phyloP scores from a whole-genome alignment of 306 rosid genomes.

The Glycine soja region DNA sequence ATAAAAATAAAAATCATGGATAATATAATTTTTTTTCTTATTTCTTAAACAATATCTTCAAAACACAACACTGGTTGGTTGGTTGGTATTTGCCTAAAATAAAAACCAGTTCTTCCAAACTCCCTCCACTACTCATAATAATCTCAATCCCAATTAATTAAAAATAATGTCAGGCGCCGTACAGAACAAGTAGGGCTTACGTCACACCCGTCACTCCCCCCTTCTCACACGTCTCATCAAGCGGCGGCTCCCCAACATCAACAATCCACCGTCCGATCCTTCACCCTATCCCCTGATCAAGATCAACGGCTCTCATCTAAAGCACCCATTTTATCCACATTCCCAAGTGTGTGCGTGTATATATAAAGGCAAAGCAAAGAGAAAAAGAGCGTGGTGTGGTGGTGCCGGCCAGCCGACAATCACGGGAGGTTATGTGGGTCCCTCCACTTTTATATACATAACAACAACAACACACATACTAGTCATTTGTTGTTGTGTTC shows the following conservation, averaged over 20 bases:
- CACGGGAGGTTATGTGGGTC: constrained; percentile 87
- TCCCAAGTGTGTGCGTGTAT: background rate
- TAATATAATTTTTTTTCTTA: too few relatives aligned
- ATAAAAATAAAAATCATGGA: too few relatives aligned
- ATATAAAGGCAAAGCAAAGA: background rate
- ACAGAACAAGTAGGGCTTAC: constrained; percentile 67
- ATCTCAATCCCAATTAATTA: constrained; percentile 33
- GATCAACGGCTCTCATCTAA: constrained; percentile 51
- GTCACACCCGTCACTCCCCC: constrained; percentile 48
- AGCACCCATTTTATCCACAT: background rate
- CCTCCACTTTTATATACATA: constrained; percentile 47
- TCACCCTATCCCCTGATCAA: background rate
- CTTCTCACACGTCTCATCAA: constrained; percentile 72
- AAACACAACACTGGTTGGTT: too few relatives aligned
- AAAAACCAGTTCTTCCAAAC: background rate
- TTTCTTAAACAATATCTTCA: too few relatives aligned
- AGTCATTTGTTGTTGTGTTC: background rate
- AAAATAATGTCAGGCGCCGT: constrained; percentile 63
- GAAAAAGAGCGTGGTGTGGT: background rate
- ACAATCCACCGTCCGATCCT: constrained; percentile 43
- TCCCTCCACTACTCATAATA: background rate
- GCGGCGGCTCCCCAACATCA: constrained; percentile 68
- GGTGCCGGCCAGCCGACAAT: constrained; percentile 89
- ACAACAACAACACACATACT: background rate
- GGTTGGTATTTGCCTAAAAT: too few relatives aligned